Evolutionary conservation across 164 flowering plant species (phyloP).

Genomic region (Echeveria elegans): DNA sequence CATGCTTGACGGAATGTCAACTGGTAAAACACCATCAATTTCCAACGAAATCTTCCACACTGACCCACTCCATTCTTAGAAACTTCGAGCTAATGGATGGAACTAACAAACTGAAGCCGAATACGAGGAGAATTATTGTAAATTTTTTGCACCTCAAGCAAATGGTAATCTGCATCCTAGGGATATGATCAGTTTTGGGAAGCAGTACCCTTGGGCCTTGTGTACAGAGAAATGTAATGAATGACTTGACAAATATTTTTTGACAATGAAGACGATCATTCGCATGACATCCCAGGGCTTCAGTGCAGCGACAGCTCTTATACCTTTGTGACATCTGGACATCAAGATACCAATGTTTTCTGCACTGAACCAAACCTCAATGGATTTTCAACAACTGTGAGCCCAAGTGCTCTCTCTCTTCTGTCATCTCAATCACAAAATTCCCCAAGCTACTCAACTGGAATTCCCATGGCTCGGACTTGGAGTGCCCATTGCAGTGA

Average conservation of each 20-base stretch:
- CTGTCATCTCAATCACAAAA: constrained; percentile 57
- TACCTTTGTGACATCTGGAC: constrained; percentile 20
- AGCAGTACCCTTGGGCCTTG: constrained; percentile 13
- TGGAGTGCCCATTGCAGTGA: constrained; percentile 18
- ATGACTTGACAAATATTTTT: constrained; percentile 19
- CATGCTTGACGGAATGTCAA: constrained; percentile 21
- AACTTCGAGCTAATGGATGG: constrained; percentile 26
- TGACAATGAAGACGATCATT: constrained; percentile 15
- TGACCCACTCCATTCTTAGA: constrained; percentile 23
- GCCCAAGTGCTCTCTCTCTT: constrained; percentile 80
- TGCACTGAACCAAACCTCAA: constrained; percentile 28
- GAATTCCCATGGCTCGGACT: constrained; percentile 25
- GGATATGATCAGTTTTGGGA: constrained; percentile 19
- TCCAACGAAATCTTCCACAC: constrained; percentile 36
- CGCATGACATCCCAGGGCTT: constrained; percentile 20
- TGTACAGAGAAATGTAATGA: constrained; percentile 18
- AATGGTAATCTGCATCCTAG: constrained; percentile 22
- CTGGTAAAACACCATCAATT: constrained; percentile 33
- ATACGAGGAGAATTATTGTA: constrained; percentile 19
- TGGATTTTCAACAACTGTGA: constrained; percentile 31
- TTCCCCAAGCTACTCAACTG: constrained; percentile 29
- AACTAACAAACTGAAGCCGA: constrained; percentile 30
- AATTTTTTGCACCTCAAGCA: constrained; percentile 18
- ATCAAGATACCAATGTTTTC: constrained; percentile 25
- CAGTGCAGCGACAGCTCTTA: constrained; percentile 21